A percentile compares a stretch with the other conserved stretches of the same genome.
These are phyloP conservation scores for Podila verticillata DNA, from an alignment of 192 early-diverging fungal species.

Conservation along the genomic window DNA sequence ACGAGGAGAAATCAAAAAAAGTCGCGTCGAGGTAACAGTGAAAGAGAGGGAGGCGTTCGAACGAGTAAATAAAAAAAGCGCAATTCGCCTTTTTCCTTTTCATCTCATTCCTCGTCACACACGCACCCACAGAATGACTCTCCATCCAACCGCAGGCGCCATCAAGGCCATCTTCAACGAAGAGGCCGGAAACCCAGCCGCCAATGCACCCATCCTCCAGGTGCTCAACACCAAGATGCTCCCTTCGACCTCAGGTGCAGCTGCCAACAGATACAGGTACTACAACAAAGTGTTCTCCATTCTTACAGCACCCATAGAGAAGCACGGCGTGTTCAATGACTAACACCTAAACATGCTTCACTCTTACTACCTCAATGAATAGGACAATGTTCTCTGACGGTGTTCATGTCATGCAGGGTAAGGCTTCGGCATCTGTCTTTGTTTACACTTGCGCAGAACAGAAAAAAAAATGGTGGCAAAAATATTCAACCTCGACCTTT, in stretches of 20 bases:
- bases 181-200: slow-evolving; percentile 7
- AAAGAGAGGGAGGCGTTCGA: too few species aligned
- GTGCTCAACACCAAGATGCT: slow-evolving; percentile 54
- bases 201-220: slow-evolving; percentile 49
- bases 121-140: slow-evolving; percentile 9
- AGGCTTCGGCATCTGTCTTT: background rate
- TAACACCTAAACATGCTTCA: background rate
- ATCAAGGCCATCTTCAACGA: slow-evolving; percentile 53
- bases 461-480: slow-evolving; percentile 2
- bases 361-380: background rate
- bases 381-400: slow-evolving; percentile 78
- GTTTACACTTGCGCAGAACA: background rate
- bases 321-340: background rate
- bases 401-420: slow-evolving; percentile 71
- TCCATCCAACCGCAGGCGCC: slow-evolving; percentile 33
- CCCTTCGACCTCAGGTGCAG: slow-evolving; percentile 8
- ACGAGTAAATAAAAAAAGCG: too few species aligned
- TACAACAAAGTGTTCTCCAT: background rate
- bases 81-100: background rate
- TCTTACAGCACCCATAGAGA: background rate
- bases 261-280: slow-evolving; percentile 52
- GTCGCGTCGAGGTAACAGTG: background rate
- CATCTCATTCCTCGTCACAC: background rate
- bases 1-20: background rate
- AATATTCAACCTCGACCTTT: background rate